Base-by-base conservation (phyloP, 2,329 filamentous ascomycete species). In the Beauveria brongniartii region DNA sequence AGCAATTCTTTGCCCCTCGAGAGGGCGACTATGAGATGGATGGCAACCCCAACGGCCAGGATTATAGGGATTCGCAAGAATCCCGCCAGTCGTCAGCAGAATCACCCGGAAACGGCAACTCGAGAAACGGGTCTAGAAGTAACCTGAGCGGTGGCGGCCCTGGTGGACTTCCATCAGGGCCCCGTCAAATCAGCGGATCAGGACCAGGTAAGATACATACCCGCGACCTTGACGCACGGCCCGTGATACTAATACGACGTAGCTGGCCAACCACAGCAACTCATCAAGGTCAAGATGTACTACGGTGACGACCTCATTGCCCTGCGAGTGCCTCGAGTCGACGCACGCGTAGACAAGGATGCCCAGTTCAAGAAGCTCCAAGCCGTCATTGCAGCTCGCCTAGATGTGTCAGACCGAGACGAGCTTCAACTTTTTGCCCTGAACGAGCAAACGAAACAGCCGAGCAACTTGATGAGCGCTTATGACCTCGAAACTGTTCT, bases 11-110 rank as follows among this genome's bases (percentile, higher is more conserved):
- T 71, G 88, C 88, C 1, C 94, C 94, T 5, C 84, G 92, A 59
- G 87, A 92, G 68, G 91, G 91, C 40, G 94, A 99, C 72, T 96
- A 94, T 70, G 93, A 97, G 74, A 92, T 96, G 47, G 92, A 96
- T 63, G 84, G 87, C 0, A 85, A 80, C 65, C 7, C 81, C 52
- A 86, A 88, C 20, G 87, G 90, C 64, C 89, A 92, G 57, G 89
- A 92, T 62, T 91, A 92, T 69, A 82, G 91, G 58, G 77, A 92
- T 26, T 94, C 91, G 8, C 82, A 81, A 62, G 84, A 81, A 51
- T 91, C 88, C 20, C 85, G 85, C 61, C 84, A 81, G 54, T 90
- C 88, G 1, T 87, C 86, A 0, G 80, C 78, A 2, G 84, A 84
- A 61, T 87, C 88, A 14, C 80, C 81, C 6, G 79, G 78, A 18